Evolutionary conservation across 352 stramenopile genomes (phyloP).

Genomic region (Phytophthora pisi): DNA sequence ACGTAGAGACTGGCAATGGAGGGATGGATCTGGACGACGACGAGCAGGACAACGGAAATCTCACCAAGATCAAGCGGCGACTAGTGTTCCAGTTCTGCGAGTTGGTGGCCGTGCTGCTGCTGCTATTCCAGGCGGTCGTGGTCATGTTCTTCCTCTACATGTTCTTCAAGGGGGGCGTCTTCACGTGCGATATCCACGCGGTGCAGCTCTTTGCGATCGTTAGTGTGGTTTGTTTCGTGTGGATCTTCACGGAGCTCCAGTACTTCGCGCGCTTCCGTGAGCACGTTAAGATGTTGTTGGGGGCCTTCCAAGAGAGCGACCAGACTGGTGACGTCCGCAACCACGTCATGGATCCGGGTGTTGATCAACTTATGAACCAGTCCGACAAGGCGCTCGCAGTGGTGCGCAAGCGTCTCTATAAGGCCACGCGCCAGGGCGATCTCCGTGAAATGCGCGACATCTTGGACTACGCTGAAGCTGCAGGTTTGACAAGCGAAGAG

Average conservation of each 20-base stretch:
- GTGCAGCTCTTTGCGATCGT: constrained; percentile 67
- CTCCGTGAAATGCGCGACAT: constrained; percentile 65
- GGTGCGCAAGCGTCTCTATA: constrained; percentile 78
- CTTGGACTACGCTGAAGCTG: constrained; percentile 55
- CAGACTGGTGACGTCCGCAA: constrained; percentile 75
- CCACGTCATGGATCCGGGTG: constrained; percentile 57
- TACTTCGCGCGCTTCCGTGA: constrained; percentile 83
- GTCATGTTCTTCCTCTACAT: constrained; percentile 82
- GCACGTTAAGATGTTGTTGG: constrained; percentile 85
- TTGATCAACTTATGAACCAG: constrained; percentile 67
- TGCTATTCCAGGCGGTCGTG: constrained; percentile 61
- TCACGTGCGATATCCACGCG: constrained; percentile 49
- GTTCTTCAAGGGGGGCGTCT: constrained; percentile 80
- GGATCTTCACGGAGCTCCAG: constrained; percentile 66
- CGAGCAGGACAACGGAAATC: constrained; percentile 48
- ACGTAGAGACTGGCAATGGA: constrained; percentile 31
- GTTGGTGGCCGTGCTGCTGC: constrained; percentile 54
- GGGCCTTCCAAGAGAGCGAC: constrained; percentile 82
- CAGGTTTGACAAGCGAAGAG: constrained; percentile 39
- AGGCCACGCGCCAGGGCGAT: constrained; percentile 69
- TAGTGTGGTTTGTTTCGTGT: constrained; percentile 60
- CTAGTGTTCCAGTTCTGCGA: constrained; percentile 79
- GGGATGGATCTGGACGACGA: constrained; percentile 37
- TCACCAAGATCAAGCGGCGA: constrained; percentile 77
- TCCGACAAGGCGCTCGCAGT: constrained; percentile 53